Base-by-base conservation (phyloP, 441 rosid genomes). In the Corymbia calophylla region DNA sequence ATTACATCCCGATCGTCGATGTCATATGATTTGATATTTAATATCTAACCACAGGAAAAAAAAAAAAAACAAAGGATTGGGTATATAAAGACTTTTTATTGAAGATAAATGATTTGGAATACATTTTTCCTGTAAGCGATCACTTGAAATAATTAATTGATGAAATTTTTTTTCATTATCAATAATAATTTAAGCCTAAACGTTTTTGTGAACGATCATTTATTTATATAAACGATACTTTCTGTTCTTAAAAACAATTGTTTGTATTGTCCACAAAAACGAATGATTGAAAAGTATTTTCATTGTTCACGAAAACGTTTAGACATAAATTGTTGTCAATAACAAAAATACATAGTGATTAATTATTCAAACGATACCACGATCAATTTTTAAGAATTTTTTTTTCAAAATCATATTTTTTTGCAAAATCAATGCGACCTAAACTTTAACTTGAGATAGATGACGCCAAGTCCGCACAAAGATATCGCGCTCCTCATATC, bases 341-440 rank as follows among this genome's bases (percentile, higher is more conserved):
- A 60, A 29, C 4, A 4, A 27, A 60, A 60, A 60, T 60, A 29
- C 23, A 1, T 6, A 60, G 27, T 13, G 12, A 29, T 0, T 3
- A 0, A 60, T 11, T 15, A 60, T 60, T 60, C 29, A 60, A 60
- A 29, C 0, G 1, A 29, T 60, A 60, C 2, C 12, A 11, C 5
- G 1, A 60, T 60, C 5, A 25, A 27, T 16, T 62, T 62, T 62
- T 29, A 62, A 29, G 17, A 62, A 6, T 5, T 1, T 1, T 13
- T 29, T 62, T 58, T 23, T 58, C n/a, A n/a, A 58, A 58, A 58
- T 23, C 5, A 60, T 25, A 25, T 3, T 4, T 2, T 6, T 9
- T n/a, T n/a, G n/a, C 70, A 1, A 62, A 3, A 62, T 4, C 32
- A 29, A 62, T 3, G 17, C 32, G 29, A 31, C 14, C 8, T 3